Conservation (phyloP, 1,284 basidiomycete species). For the Microbotryum violaceum region DNA sequence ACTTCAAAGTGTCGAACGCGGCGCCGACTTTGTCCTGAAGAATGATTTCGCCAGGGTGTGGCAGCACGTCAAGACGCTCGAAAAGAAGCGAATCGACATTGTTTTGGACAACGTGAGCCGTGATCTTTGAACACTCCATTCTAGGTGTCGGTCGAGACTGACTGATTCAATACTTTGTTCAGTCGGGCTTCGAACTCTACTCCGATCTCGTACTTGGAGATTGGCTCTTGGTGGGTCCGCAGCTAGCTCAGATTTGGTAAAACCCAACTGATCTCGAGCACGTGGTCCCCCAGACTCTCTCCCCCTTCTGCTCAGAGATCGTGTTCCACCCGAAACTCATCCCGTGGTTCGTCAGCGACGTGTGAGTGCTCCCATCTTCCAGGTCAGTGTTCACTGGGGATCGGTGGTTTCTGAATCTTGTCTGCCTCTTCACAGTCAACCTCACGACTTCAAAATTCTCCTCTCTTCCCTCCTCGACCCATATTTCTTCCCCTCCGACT, state of each 20-base stretch:
- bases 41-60: constrained; percentile 75
- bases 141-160: not conserved
- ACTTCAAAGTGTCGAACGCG: constrained; percentile 70
- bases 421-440: constrained; percentile 42
- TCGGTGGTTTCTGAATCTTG: constrained; percentile 42
- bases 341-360: constrained; percentile 78
- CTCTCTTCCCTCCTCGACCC: constrained; percentile 45
- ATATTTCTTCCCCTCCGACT: constrained; percentile 52
- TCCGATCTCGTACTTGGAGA: constrained; percentile 93
- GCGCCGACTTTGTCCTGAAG: constrained; percentile 68
- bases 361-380: not conserved
- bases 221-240: constrained; percentile 55
- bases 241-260: too few relatives aligned
- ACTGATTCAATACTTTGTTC: not conserved
- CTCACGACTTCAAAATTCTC: constrained; percentile 39
- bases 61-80: constrained; percentile 57
- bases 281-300: constrained; percentile 50
- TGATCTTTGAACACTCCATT: not conserved
- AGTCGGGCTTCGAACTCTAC: constrained; percentile 90
- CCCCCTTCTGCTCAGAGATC: constrained; percentile 68
- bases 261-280: too few relatives aligned
- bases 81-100: constrained; percentile 66
- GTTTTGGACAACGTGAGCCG: constrained; percentile 75
- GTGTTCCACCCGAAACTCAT: constrained; percentile 86
- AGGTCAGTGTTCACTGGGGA: too few relatives aligned